phyloP scores from a whole-genome alignment of 441 rosid species.

The Erysimum cheiri region DNA sequence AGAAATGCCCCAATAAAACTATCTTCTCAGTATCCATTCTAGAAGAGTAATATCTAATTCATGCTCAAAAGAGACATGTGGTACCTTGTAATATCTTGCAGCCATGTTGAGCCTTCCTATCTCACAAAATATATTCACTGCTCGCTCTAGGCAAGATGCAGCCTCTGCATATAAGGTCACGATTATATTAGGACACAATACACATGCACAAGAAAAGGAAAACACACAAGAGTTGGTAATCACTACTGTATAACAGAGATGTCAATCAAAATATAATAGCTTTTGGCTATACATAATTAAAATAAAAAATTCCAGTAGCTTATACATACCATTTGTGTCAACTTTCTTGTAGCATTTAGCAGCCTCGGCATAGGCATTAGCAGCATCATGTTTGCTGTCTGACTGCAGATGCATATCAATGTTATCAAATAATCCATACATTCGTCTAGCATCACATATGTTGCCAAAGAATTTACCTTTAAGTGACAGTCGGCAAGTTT shows the following conservation, averaged over 20 bases:
- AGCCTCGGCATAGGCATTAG: constrained; percentile 90
- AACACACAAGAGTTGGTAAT: constrained; percentile 6
- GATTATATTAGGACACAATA: constrained; percentile 15
- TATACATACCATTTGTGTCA: constrained; percentile 68
- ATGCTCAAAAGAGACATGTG: constrained; percentile 17
- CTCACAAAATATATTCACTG: constrained; percentile 83
- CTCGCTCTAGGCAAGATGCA: constrained; percentile 83
- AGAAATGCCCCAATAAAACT: not conserved
- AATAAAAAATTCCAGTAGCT: not conserved
- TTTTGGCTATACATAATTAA: not conserved
- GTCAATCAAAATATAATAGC: not conserved
- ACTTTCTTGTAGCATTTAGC: constrained; percentile 96
- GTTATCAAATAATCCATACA: constrained; percentile 9
- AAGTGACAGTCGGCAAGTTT: constrained; percentile 84
- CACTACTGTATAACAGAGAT: not conserved
- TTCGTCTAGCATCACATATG: not conserved
- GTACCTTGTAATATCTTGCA: constrained; percentile 94
- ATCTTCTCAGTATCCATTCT: not conserved
- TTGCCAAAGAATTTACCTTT: constrained; percentile 54
- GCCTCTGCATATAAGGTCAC: constrained; percentile 66
- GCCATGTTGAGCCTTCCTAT: constrained; percentile 98
- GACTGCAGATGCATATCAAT: constrained; percentile 52
- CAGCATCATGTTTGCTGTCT: constrained; percentile 97
- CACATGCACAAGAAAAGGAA: constrained; percentile 3
- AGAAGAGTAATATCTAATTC: constrained; percentile 12